A percentile compares a stretch with the other conserved stretches of the same genome.
Evolutionary conservation across 495 filamentous ascomycete species (phyloP).

Genomic region (Neurospora tetrasperma): DNA sequence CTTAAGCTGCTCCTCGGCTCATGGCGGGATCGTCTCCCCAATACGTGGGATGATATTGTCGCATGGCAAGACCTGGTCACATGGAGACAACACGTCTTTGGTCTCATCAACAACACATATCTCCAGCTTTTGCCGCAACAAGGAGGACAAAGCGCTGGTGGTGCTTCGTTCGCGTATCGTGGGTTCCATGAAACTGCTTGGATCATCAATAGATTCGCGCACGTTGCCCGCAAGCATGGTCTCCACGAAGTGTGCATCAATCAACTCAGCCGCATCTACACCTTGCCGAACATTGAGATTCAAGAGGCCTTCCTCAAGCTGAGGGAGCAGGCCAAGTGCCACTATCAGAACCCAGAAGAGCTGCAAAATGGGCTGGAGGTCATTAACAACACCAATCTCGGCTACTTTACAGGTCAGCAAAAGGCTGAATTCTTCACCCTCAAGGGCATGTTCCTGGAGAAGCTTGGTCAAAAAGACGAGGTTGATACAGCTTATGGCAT

Average conservation of each 20-base stretch:
- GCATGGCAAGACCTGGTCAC: conserved; percentile 98
- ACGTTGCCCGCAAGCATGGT: conserved; percentile 94
- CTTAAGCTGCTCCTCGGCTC: conserved; percentile 88
- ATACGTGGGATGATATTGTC: conserved; percentile 99
- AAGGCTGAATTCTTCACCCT: conserved; percentile 99
- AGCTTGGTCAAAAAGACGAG: conserved; percentile 76
- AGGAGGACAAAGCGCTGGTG: conserved; percentile 58
- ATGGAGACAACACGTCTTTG: conserved; percentile 98
- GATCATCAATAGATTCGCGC: conserved; percentile 99
- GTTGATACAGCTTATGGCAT: conserved; percentile 90
- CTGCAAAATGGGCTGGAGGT: conserved; percentile 89
- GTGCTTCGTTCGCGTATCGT: conserved; percentile 80
- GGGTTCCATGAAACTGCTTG: conserved; percentile 98
- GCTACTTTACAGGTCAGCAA: conserved; percentile 91
- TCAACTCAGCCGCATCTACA: conserved; percentile 95
- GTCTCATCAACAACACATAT: conserved; percentile 91
- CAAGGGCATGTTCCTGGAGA: conserved; percentile 98
- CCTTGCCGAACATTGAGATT: conserved; percentile 97
- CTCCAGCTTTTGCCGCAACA: conserved; percentile 74
- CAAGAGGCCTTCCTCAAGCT: conserved; percentile 98
- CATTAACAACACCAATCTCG: conserved; percentile 98
- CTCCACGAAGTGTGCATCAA: conserved; percentile 94
- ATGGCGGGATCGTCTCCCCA: conserved; percentile 92
- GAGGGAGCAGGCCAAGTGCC: conserved; percentile 93
- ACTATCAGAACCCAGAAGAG: conserved; percentile 90